Conservation (phyloP, 2,329 filamentous ascomycete genomes). For the Cyphellophora europaea region DNA sequence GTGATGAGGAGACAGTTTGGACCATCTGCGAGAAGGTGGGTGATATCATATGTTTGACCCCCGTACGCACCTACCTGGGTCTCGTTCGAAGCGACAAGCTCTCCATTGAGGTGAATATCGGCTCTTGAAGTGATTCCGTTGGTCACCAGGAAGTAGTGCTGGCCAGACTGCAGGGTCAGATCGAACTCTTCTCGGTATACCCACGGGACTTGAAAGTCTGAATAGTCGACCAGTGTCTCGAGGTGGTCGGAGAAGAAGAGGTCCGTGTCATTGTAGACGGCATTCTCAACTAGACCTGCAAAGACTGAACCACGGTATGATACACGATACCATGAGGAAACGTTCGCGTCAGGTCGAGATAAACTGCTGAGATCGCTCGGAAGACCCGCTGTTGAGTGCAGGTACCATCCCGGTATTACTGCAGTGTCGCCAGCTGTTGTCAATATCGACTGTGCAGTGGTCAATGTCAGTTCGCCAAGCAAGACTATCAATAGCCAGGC, state of each 20-base stretch:
- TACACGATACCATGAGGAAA: slow-evolving; percentile 43
- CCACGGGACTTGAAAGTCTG: slow-evolving; percentile 47
- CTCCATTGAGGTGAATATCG: slow-evolving; percentile 52
- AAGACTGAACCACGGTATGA: slow-evolving; percentile 46
- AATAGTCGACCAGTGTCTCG: slow-evolving; percentile 30
- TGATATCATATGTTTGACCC: slow-evolving; percentile 48
- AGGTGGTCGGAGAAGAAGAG: slow-evolving; percentile 50
- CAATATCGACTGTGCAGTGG: slow-evolving; percentile 1
- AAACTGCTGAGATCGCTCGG: slow-evolving; percentile 28
- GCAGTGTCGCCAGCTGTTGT: slow-evolving; percentile 18
- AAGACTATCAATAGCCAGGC: neutral
- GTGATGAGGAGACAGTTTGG: slow-evolving; percentile 45
- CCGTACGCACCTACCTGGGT: slow-evolving; percentile 48
- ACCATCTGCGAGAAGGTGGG: slow-evolving; percentile 27
- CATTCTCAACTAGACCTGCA: slow-evolving; percentile 45
- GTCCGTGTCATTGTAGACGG: slow-evolving; percentile 42
- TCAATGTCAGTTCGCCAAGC: neutral
- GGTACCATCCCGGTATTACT: slow-evolving; percentile 35
- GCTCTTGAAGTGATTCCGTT: slow-evolving; percentile 53
- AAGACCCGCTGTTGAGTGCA: slow-evolving; percentile 36
- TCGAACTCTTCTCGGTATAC: slow-evolving; percentile 48
- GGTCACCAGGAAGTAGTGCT: slow-evolving; percentile 46
- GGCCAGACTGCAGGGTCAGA: slow-evolving; percentile 23
- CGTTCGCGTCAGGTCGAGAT: slow-evolving; percentile 36
- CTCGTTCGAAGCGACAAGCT: slow-evolving; percentile 38